These are phyloP conservation scores for Aquanectria penicillioides DNA, from an alignment of 2,329 filamentous ascomycete genomes.

Conservation along the genomic window DNA sequence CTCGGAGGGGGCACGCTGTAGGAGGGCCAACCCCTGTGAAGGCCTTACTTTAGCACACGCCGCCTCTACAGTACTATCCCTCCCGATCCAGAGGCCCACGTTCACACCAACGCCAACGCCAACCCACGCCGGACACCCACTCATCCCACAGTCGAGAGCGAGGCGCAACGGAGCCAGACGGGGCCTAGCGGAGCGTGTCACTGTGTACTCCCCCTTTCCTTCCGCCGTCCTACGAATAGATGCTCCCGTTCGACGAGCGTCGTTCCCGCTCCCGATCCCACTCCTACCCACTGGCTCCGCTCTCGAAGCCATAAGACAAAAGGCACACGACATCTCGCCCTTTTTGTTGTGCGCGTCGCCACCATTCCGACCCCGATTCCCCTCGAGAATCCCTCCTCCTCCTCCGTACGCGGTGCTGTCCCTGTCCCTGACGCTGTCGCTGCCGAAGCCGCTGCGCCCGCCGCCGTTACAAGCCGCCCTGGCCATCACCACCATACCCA, in stretches of 20 bases:
- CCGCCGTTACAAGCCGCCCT: conserved; percentile 12
- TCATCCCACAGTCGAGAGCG: conserved; percentile 13
- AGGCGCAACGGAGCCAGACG: conserved; percentile 11
- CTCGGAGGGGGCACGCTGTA: background rate
- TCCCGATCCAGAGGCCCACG: conserved; percentile 15
- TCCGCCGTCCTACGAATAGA: conserved; percentile 2
- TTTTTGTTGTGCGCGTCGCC: conserved; percentile 29
- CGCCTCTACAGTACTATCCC: conserved; percentile 3
- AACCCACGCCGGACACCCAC: conserved; percentile 10
- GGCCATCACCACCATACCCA: conserved; percentile 33
- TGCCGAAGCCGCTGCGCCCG: conserved; percentile 22
- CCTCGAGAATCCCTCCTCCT: conserved; percentile 52
- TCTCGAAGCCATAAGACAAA: conserved; percentile 13
- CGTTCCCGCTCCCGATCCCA: conserved; percentile 13
- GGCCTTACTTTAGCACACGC: conserved; percentile 7
- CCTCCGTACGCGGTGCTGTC: conserved; percentile 42
- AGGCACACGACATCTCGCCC: conserved; percentile 21
- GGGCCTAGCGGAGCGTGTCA: conserved; percentile 13
- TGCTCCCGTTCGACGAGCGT: background rate
- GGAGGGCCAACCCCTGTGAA: conserved; percentile 9
- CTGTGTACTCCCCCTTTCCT: conserved; percentile 7
- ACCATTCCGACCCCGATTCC: conserved; percentile 47
- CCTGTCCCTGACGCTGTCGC: conserved; percentile 23
- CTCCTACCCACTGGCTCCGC: conserved; percentile 12
- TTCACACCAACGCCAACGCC: background rate